A percentile compares a stretch with the other conserved stretches of the same genome.
phyloP scores from a whole-genome alignment of 352 stramenopile genomes.

The Pythium guiyangense region DNA sequence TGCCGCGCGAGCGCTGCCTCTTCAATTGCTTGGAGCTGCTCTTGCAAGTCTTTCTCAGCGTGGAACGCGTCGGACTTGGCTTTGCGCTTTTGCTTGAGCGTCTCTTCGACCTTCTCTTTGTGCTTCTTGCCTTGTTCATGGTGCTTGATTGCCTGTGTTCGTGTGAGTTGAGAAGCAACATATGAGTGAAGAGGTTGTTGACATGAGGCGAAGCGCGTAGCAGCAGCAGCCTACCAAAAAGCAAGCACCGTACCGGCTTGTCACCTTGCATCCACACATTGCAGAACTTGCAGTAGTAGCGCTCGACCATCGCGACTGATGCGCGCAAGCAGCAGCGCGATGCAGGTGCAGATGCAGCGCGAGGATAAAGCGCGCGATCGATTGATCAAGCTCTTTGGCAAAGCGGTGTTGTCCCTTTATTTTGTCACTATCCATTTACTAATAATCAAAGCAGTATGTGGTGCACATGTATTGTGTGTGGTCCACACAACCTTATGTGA shows the following conservation, averaged over 20 bases:
- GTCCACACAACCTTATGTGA: not conserved
- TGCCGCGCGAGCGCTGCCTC: constrained; percentile 14
- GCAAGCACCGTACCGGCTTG: constrained; percentile 38
- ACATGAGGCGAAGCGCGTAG: no score
- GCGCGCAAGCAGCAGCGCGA: not conserved
- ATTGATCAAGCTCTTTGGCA: no score
- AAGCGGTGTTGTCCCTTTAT: not conserved
- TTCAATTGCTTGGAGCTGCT: constrained; percentile 75
- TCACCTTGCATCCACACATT: constrained; percentile 86
- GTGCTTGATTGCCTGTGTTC: constrained; percentile 68
- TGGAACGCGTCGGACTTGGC: constrained; percentile 53
- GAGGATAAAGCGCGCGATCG: no score
- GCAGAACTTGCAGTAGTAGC: constrained; percentile 86
- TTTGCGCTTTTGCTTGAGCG: constrained; percentile 69
- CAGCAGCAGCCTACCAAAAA: no score
- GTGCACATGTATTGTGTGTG: not conserved
- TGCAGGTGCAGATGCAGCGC: no score
- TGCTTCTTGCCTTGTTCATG: constrained; percentile 76
- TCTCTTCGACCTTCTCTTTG: constrained; percentile 70
- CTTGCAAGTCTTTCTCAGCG: constrained; percentile 49
- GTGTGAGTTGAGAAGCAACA: no score
- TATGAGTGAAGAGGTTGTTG: no score
- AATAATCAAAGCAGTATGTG: not conserved
- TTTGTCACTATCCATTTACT: not conserved
- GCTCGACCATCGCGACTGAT: constrained; percentile 44